Evolutionary conservation across 139 green algal species (phyloP).

Genomic region (Chlamydomonas eustigma): DNA sequence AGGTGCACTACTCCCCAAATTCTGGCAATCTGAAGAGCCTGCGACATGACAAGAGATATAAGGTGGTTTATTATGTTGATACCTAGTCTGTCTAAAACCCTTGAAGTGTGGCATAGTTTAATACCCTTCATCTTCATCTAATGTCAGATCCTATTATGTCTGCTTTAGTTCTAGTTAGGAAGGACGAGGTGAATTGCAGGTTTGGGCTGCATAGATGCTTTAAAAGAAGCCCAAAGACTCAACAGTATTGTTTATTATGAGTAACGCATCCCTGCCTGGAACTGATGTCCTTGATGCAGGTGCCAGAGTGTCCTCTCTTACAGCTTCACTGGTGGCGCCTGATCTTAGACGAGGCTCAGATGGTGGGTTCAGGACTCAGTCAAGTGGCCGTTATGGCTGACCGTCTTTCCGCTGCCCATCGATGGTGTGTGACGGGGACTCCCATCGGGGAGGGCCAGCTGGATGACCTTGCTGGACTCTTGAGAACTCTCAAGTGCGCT

Average conservation of each 20-base stretch:
- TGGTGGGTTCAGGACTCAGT: conserved; percentile 37
- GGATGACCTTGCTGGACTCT: conserved; percentile 47
- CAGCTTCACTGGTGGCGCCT: conserved; percentile 63
- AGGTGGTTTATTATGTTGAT: too few species aligned
- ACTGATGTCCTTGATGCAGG: conserved; percentile 7
- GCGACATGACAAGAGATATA: conserved; percentile 58
- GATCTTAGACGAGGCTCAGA: conserved; percentile 73
- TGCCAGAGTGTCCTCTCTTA: neutral
- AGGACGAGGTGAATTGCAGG: too few species aligned
- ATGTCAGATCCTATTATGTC: too few species aligned
- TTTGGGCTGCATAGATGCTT: too few species aligned
- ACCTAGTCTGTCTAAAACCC: too few species aligned
- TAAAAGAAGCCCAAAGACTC: too few species aligned
- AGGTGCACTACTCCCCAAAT: conserved; percentile 26
- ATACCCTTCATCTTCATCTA: too few species aligned
- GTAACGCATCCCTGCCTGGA: too few species aligned
- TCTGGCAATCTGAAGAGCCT: conserved; percentile 16
- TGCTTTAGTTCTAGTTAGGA: too few species aligned
- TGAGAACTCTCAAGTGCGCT: conserved; percentile 52
- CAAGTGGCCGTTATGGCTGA: conserved; percentile 45
- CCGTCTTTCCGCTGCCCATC: conserved; percentile 25
- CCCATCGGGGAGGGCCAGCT: conserved; percentile 45
- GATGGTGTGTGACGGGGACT: conserved; percentile 60
- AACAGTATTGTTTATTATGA: too few species aligned
- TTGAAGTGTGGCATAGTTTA: too few species aligned